phyloP scores from a whole-genome alignment of 1,284 basidiomycete species.

The Cryptococcus sp. region DNA sequence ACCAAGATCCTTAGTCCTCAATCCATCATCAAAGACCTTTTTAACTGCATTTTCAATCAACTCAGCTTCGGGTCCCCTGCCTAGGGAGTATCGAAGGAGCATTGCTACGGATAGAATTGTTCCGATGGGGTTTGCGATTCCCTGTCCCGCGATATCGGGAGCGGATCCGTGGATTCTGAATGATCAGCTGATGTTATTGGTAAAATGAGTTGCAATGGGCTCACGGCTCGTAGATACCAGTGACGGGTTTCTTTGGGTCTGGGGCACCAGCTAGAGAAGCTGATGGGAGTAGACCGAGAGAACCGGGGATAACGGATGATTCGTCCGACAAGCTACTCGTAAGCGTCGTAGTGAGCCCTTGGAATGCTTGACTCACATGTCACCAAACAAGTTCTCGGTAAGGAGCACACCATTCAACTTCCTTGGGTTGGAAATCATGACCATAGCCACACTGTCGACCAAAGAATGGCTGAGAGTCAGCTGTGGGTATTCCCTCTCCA shows the following conservation, averaged over 20 bases:
- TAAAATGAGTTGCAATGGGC: conserved; percentile 7
- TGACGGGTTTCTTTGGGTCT: conserved; percentile 59
- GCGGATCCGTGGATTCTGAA: conserved; percentile 56
- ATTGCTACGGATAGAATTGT: conserved; percentile 95
- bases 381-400: conserved; percentile 94
- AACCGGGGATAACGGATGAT: conserved; percentile 94
- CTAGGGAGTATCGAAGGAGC: conserved; percentile 91
- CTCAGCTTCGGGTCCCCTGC: conserved; percentile 73
- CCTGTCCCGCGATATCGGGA: conserved; percentile 91
- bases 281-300: conserved; percentile 91
- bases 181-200: neutral
- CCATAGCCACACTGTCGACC: conserved; percentile 95
- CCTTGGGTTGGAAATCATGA: conserved; percentile 84
- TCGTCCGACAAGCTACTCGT: conserved; percentile 80
- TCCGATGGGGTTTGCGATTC: conserved; percentile 94
- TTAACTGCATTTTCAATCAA: conserved; percentile 84
- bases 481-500: conserved; percentile 80
- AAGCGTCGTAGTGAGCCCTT: no score
- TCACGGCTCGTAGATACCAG: conserved; percentile 89
- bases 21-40: conserved; percentile 78
- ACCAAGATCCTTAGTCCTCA: conserved; percentile 84
- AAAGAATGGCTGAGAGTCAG: conserved; percentile 81
- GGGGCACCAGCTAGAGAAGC: conserved; percentile 87
- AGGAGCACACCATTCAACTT: conserved; percentile 94
- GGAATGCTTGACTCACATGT: conserved; percentile 64